These are phyloP conservation scores for Syncephalastrum racemosum DNA, from an alignment of 371 early-diverging fungal genomes.

Conservation along the genomic window DNA sequence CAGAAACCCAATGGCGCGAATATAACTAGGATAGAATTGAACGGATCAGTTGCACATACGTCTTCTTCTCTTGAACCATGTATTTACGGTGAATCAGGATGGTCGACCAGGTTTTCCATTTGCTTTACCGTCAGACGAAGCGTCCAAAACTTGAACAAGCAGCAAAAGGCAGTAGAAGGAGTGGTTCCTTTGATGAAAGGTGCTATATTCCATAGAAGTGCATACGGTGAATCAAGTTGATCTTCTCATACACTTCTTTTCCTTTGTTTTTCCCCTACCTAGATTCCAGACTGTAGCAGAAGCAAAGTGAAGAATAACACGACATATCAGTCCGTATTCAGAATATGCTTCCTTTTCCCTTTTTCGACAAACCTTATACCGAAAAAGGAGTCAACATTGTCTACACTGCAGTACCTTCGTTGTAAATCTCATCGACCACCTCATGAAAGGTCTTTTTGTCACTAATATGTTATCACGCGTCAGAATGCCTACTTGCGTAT, in stretches of 20 bases:
- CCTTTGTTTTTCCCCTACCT: no score
- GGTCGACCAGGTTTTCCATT: slow-evolving; percentile 73
- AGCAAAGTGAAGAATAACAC: slow-evolving; percentile 4
- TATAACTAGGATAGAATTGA: slow-evolving; percentile 50
- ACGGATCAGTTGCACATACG: not conserved
- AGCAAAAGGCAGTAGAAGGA: slow-evolving; percentile 83
- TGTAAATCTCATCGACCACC: slow-evolving; percentile 80
- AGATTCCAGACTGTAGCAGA: slow-evolving; percentile 13
- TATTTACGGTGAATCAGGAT: slow-evolving; percentile 77
- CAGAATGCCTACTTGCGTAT: slow-evolving; percentile 6
- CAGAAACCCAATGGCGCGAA: slow-evolving; percentile 82
- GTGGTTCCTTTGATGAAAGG: slow-evolving; percentile 84
- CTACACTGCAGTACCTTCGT: slow-evolving; percentile 56
- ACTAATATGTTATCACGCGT: slow-evolving; percentile 29
- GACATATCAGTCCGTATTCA: slow-evolving; percentile 5
- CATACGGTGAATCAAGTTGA: not conserved
- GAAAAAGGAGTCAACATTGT: slow-evolving; percentile 8
- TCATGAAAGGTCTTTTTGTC: slow-evolving; percentile 82
- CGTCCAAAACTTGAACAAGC: slow-evolving; percentile 87
- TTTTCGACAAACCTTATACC: slow-evolving; percentile 28
- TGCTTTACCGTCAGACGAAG: slow-evolving; percentile 77
- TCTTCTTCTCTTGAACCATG: not conserved
- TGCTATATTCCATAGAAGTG: slow-evolving; percentile 40
- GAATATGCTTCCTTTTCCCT: not conserved
- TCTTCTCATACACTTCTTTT: no score